Evolutionary conservation across 495 filamentous ascomycete genomes (phyloP).

Genomic region (Penicillium pulvis): DNA sequence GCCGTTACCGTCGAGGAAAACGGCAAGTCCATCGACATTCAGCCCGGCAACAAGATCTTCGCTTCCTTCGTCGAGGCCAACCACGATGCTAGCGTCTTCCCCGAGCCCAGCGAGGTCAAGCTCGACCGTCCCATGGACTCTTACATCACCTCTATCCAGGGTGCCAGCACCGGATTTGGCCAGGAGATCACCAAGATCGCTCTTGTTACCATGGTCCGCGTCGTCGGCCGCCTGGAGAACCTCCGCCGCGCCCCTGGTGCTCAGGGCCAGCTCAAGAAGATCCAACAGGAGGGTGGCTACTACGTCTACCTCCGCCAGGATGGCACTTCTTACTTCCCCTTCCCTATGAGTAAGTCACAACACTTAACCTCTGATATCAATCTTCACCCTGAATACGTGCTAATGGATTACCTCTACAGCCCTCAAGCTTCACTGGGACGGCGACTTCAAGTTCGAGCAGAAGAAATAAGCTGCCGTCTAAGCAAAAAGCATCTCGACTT

Average conservation of each 20-base stretch:
- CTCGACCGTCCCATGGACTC: constrained; percentile 66
- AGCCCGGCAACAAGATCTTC: constrained; percentile 56
- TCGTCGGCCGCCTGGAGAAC: constrained; percentile 56
- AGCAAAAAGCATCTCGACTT: background rate
- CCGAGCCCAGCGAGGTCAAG: constrained; percentile 65
- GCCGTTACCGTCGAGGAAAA: constrained; percentile 53
- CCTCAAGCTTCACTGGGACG: constrained; percentile 37
- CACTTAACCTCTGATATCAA: background rate
- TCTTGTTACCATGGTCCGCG: constrained; percentile 64
- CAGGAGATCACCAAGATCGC: constrained; percentile 62
- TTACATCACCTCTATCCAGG: constrained; percentile 69
- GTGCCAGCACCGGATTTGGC: constrained; percentile 64
- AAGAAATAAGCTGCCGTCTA: constrained; percentile 14
- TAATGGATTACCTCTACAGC: constrained; percentile 14
- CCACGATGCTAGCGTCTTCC: constrained; percentile 64
- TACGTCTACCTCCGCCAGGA: constrained; percentile 75
- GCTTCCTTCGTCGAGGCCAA: constrained; percentile 47
- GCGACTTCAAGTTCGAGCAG: constrained; percentile 22
- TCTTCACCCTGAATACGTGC: background rate
- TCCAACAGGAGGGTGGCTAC: constrained; percentile 59
- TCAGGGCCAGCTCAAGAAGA: constrained; percentile 74
- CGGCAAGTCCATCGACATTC: constrained; percentile 51
- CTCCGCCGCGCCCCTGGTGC: constrained; percentile 69
- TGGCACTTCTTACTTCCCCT: constrained; percentile 68
- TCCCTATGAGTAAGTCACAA: constrained; percentile 64